Evolutionary conservation across 78 protist species (phyloP).

Genomic region (Dictyostelium discoideum): DNA sequence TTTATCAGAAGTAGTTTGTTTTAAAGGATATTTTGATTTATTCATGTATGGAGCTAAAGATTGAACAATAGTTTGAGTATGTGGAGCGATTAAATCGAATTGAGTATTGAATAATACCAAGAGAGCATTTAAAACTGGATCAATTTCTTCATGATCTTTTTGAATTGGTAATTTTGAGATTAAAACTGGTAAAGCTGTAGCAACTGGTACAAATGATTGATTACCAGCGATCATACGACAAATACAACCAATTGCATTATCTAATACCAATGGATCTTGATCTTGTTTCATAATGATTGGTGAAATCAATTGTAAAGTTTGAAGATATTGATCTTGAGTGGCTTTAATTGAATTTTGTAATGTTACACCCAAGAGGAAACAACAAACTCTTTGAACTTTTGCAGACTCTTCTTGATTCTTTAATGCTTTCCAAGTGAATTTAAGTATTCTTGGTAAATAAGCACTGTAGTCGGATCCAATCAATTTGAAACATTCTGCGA

Average conservation of each 20-base stretch:
- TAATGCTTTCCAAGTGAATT: constrained; percentile 17
- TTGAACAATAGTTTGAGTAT: background rate
- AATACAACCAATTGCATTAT: constrained; percentile 78
- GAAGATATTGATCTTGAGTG: constrained; percentile 7
- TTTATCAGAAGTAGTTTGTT: background rate
- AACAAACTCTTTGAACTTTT: constrained; percentile 29
- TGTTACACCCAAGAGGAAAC: constrained; percentile 55
- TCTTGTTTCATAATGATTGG: constrained; percentile 2
- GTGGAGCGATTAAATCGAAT: constrained; percentile 14
- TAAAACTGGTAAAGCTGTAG: background rate
- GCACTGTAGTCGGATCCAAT: constrained; percentile 1
- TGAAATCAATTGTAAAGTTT: constrained; percentile 16
- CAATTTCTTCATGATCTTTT: constrained; percentile 55
- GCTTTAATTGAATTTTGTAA: constrained; percentile 15
- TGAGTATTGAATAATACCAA: background rate
- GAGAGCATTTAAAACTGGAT: constrained; percentile 30
- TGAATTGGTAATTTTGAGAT: constrained; percentile 52
- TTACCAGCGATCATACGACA: constrained; percentile 16
- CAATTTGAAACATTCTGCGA: constrained; percentile 47
- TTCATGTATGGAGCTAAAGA: constrained; percentile 13
- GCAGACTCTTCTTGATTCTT: constrained; percentile 27
- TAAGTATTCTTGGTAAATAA: background rate
- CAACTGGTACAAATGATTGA: constrained; percentile 34
- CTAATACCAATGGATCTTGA: constrained; percentile 16
- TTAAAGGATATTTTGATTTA: background rate